phyloP scores from a whole-genome alignment of 352 stramenopile genomes.

The Pythium aquatile region DNA sequence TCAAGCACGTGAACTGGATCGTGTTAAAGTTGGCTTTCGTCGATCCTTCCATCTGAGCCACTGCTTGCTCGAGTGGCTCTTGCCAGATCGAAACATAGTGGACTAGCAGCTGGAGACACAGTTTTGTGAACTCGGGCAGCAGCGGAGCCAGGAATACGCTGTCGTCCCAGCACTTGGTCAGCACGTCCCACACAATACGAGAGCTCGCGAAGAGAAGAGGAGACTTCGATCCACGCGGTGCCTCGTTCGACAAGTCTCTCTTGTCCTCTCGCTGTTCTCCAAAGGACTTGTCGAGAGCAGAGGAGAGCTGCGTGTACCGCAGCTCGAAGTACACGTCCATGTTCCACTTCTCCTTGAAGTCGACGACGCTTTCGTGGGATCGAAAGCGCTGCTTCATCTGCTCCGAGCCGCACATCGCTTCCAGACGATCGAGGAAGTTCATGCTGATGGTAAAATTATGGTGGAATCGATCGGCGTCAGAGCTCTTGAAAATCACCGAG shows the following conservation, averaged over 20 bases:
- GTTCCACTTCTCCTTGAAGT: constrained; percentile 89
- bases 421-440: constrained; percentile 56
- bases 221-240: constrained; percentile 1
- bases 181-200: constrained; percentile 40
- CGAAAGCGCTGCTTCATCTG: constrained; percentile 65
- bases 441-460: constrained; percentile 81
- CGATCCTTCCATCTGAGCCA: constrained; percentile 40
- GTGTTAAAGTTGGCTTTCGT: constrained; percentile 47
- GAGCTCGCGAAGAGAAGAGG: constrained; percentile 54
- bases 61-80: constrained; percentile 43
- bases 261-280: constrained; percentile 26
- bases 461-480: constrained; percentile 76
- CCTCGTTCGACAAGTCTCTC: constrained; percentile 8
- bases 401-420: constrained; percentile 58
- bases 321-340: constrained; percentile 88
- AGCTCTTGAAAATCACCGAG: constrained; percentile 78
- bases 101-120: constrained; percentile 65
- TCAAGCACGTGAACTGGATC: constrained; percentile 45
- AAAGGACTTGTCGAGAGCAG: constrained; percentile 53
- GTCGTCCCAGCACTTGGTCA: constrained; percentile 62
- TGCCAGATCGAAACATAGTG: constrained; percentile 66
- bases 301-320: constrained; percentile 52
- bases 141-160: constrained; percentile 54
- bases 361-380: constrained; percentile 61
- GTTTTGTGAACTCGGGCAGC: constrained; percentile 61